Evolutionary conservation across 805 yeast genomes (phyloP), one percentile per base, ranked within the genome.

Genomic region (Lipomyces chichibuensis): DNA sequence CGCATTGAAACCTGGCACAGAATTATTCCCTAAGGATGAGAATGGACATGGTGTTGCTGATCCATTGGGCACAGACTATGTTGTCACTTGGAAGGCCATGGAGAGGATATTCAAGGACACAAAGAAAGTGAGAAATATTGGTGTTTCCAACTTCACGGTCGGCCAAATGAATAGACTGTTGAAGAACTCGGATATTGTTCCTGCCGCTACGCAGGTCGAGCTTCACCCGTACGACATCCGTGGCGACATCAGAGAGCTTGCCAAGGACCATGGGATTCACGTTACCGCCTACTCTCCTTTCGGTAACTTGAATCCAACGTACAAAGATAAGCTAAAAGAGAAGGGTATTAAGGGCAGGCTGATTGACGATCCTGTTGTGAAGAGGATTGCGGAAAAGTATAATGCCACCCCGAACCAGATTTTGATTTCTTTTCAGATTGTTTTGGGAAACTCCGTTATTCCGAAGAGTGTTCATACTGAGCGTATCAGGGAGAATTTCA

Each of bases 271-370:
- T 69, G 84, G 82, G 69, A 87, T 88, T 66, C 77, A 81, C 46
- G 78, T 89, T 63, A 88, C 88, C 76, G 96, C 96, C 7, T 91
- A 90, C 79, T 87, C 91, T 37, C 95, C 96, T 33, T 81, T 91
- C 72, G 94, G 92, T 54, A 82, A 88, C 3, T 25, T 59, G 33
- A 60, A 58, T n/a, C 56, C 62, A 9, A 59, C 37, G 11, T 65
- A 62, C 59, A 29, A 32, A 27, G 52, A 20, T 29, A 20, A 39
- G 20, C 25, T 25, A 13, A n/a, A 5, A 23, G 49, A 43, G 49
- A 17, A 17, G 49, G 49, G 49, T n/a, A n/a, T 43, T 17, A 29
- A 20, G 29, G 52, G 60, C 33, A 25, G 8, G 6, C 81, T 89
- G 17, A 72, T 78, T 57, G 81, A 85, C 69, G 76, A 86, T 57